Conservation (phyloP, 2,329 filamentous ascomycete species). For the Aspergillus cejpii region DNA sequence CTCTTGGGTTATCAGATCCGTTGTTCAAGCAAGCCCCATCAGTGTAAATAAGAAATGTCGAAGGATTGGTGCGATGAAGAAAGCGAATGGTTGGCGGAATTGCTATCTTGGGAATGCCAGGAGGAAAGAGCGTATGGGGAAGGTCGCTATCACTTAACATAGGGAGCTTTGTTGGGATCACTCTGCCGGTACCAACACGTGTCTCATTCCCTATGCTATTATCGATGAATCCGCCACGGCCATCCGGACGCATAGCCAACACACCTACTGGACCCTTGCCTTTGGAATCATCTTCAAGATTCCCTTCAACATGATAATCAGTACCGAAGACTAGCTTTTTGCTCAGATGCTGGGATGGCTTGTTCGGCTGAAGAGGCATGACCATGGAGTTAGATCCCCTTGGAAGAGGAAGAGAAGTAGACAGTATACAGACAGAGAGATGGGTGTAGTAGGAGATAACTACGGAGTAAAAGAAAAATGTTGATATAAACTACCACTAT, state of each 20-base stretch:
- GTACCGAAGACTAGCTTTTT: no score
- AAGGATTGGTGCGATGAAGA: constrained; percentile 26
- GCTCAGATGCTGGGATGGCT: no score
- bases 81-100: constrained; percentile 1
- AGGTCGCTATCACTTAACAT: constrained; percentile 15
- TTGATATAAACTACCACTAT: no score
- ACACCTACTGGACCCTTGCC: no score
- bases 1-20: constrained; percentile 33
- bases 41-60: constrained; percentile 39
- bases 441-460: no score
- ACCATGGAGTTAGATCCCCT: no score
- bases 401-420: no score
- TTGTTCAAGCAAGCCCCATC: constrained; percentile 46
- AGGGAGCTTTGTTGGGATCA: constrained; percentile 32
- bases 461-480: no score
- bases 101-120: neutral
- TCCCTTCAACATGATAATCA: no score
- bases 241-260: neutral
- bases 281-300: no score
- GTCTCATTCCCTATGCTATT: neutral
- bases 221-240: neutral
- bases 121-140: constrained; percentile 4
- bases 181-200: constrained; percentile 24
- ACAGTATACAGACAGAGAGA: no score
- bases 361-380: no score